Evolutionary conservation across 1,139 yeast species (phyloP), one percentile per base, ranked within the genome.

Genomic region (Protomyces arabidopsidicola): DNA sequence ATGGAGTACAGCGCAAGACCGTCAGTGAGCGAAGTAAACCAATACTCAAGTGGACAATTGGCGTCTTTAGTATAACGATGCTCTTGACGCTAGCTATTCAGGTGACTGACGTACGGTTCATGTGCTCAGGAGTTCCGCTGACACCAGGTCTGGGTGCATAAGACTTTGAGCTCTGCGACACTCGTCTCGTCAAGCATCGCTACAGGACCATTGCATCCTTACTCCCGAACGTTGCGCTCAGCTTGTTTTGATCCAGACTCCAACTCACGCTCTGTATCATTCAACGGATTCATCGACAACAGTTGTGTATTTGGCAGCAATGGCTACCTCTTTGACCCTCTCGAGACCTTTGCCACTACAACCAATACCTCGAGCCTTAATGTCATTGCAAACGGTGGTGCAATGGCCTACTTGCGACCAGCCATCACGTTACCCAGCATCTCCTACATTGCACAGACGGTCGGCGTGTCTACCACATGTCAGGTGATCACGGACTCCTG

Each of bases 291-390:
- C 3, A 20, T n/a, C 20, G 55, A 53, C 45, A 20, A 36, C 12
- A 34, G 42, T 5, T 53, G 55, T n/a, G 55, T 53, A 10, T 53
- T 53, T 1, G 55, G 55, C 18, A 31, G 24, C 12, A 42, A 53
- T 34, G 55, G 55, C 18, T 35, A 34, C 16, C 27, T 53, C 1
- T 53, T 53, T 14, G 55, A 31, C 14, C 45, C 45, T 12, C n/a
- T 53, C 10, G 55, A 53, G 55, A 53, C 55, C 14, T 53, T 53
- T 53, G 55, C 55, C 9, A 53, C 55, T 2, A 39, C 35, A 2
- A 34, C 55, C 20, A 53, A 53, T n/a, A 53, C 55, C 14, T 53
- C 55, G 20, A 53, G 20, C 9, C 22, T 18, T 20, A 31, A 53
- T 31, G 35, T 39, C 45, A n/a, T 53, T 3, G 42, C 16, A 6